These are phyloP conservation scores for Fusarium heterosporum DNA, from an alignment of 2,329 filamentous ascomycete species.

Conservation along the genomic window DNA sequence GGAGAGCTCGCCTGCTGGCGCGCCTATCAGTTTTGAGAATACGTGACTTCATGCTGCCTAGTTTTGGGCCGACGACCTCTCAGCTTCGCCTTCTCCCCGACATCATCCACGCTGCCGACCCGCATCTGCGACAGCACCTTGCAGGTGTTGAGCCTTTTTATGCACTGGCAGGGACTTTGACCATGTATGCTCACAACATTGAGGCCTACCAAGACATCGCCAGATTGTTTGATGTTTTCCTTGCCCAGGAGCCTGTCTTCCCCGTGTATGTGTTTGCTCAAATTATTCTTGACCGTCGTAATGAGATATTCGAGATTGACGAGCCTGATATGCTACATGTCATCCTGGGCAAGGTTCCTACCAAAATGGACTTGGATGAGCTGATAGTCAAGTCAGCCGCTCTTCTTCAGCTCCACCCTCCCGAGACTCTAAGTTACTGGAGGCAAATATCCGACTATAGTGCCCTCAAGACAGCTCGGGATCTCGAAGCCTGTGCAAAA, in stretches of 20 bases:
- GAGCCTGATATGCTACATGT: conserved; percentile 94
- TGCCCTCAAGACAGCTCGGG: conserved; percentile 84
- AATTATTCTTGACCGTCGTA: conserved; percentile 82
- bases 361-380: conserved; percentile 81
- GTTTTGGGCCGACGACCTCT: conserved; percentile 80
- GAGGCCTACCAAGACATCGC: conserved; percentile 89
- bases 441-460: conserved; percentile 77
- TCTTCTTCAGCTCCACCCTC: conserved; percentile 76
- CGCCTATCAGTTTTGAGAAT: conserved; percentile 92
- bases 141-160: conserved; percentile 87
- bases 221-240: conserved; percentile 89
- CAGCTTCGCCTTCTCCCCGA: conserved; percentile 91
- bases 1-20: conserved; percentile 73
- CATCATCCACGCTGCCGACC: conserved; percentile 79
- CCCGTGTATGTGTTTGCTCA: conserved; percentile 92
- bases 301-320: conserved; percentile 89
- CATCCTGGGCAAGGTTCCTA: conserved; percentile 86
- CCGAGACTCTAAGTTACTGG: conserved; percentile 79
- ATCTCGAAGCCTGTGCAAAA: conserved; percentile 59
- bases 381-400: conserved; percentile 74
- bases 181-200: conserved; percentile 96
- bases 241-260: conserved; percentile 88
- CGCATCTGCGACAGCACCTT: conserved; percentile 79
- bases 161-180: conserved; percentile 91
- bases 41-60: conserved; percentile 97